phyloP scores from a whole-genome alignment of 2,329 filamentous ascomycete genomes.

The Neofusicoccum parvum region DNA sequence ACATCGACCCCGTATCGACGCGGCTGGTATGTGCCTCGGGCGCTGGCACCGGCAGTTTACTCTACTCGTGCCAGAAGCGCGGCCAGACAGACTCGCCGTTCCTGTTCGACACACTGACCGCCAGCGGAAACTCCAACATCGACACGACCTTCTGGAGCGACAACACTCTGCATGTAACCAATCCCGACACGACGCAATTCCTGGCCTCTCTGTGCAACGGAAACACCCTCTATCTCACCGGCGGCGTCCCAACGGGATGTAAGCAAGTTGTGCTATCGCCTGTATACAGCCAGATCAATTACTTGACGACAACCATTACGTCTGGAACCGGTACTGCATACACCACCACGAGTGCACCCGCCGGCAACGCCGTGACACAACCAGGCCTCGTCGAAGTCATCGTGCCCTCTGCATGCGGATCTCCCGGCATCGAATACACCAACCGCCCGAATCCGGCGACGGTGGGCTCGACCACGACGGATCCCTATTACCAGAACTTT shows the following conservation, averaged over 20 bases:
- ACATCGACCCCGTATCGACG: not conserved
- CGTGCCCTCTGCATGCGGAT: not conserved
- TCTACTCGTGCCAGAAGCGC: not conserved
- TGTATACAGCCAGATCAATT: not conserved
- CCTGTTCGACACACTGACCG: not conserved
- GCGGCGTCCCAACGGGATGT: not conserved
- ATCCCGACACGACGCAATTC: not conserved
- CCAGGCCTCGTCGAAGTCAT: not conserved
- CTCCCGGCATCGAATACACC: not conserved
- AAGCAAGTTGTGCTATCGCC: not conserved
- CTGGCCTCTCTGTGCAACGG: not conserved
- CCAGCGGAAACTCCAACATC: not conserved
- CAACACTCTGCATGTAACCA: not conserved
- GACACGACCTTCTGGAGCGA: not conserved
- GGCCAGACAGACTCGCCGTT: not conserved
- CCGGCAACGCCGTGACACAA: not conserved
- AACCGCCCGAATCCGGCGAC: not conserved
- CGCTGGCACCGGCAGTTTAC: not conserved
- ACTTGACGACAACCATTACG: not conserved
- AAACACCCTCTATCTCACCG: not conserved
- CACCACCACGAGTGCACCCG: not conserved
- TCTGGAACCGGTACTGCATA: not conserved
- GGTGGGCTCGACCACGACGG: not conserved
- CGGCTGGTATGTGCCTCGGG: not conserved
- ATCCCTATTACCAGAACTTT: not conserved